Conservation (phyloP, 176 grass and related monocot genomes). For the Rhynchospora breviuscula region DNA sequence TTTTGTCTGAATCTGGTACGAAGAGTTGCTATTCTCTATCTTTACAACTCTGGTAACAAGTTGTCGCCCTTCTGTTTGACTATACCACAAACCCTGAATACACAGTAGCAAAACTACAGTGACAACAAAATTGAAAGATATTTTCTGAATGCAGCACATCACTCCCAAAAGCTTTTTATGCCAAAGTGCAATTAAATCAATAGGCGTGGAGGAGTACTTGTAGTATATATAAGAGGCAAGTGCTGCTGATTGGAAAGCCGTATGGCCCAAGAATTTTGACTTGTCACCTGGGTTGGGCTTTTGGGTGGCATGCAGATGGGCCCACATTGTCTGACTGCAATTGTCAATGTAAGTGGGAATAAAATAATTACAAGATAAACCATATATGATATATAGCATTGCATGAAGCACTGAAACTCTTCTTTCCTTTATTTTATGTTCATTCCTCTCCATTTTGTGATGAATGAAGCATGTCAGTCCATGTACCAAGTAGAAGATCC, state of each 20-base stretch:
- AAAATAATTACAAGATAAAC: not conserved
- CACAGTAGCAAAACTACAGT: not conserved
- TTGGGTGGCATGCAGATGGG: not conserved
- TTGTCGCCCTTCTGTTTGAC: not conserved
- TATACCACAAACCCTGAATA: constrained; percentile 1
- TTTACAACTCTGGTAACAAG: not conserved
- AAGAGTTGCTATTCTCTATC: not conserved
- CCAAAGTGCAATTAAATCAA: not conserved
- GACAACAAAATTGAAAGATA: not conserved
- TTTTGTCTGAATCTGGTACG: not conserved
- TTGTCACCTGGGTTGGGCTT: not conserved
- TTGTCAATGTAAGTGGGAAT: not conserved
- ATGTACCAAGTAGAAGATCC: not conserved
- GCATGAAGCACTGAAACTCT: not conserved
- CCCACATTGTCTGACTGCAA: not conserved
- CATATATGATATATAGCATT: not conserved
- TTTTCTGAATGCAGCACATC: not conserved
- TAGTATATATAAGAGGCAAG: not conserved
- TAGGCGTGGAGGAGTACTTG: not conserved
- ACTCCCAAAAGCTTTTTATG: not conserved
- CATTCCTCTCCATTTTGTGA: not conserved
- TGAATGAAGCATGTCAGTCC: not conserved
- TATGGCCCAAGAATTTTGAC: constrained; percentile 5
- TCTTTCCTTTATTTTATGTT: not conserved
- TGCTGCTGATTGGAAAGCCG: not conserved